A percentile compares a stretch with the other conserved stretches of the same genome.
These are phyloP conservation scores for Thalia dealbata DNA, from an alignment of 176 grass and related monocot species.

Conservation along the genomic window DNA sequence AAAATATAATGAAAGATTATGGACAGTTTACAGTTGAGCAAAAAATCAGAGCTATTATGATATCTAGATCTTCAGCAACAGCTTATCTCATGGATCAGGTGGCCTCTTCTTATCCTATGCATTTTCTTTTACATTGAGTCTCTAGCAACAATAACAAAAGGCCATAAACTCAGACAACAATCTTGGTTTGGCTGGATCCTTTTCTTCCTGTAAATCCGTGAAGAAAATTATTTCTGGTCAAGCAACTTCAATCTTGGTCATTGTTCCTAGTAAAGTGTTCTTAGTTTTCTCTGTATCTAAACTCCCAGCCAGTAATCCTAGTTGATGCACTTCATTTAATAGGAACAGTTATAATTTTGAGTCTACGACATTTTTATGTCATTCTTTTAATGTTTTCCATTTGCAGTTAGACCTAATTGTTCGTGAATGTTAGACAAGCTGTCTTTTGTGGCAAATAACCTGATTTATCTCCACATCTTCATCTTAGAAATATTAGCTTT, in stretches of 20 bases:
- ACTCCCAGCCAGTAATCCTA: not conserved
- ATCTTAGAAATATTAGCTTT: no score
- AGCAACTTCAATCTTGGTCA: not conserved
- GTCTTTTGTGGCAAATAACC: no score
- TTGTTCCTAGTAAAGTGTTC: not conserved
- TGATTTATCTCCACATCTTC: no score
- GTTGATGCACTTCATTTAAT: not conserved
- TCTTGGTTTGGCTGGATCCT: not conserved
- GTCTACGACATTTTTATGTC: no score
- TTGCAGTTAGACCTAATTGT: no score
- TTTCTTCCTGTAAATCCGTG: no score
- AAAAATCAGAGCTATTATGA: constrained; percentile 45
- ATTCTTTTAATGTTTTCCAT: no score
- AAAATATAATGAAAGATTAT: constrained; percentile 36
- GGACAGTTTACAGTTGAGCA: constrained; percentile 34
- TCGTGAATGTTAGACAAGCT: no score
- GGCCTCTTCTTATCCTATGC: not conserved
- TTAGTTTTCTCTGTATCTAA: not conserved
- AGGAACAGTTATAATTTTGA: no score
- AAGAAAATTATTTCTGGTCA: no score
- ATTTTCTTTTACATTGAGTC: not conserved
- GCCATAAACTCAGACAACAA: not conserved
- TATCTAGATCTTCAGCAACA: constrained; percentile 60
- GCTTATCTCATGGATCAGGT: constrained; percentile 93
- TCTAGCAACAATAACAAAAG: not conserved